A percentile compares a stretch with the other conserved stretches of the same genome.
Evolutionary conservation across 2,329 filamentous ascomycete species (phyloP).

Genomic region (Botrytis elliptica): DNA sequence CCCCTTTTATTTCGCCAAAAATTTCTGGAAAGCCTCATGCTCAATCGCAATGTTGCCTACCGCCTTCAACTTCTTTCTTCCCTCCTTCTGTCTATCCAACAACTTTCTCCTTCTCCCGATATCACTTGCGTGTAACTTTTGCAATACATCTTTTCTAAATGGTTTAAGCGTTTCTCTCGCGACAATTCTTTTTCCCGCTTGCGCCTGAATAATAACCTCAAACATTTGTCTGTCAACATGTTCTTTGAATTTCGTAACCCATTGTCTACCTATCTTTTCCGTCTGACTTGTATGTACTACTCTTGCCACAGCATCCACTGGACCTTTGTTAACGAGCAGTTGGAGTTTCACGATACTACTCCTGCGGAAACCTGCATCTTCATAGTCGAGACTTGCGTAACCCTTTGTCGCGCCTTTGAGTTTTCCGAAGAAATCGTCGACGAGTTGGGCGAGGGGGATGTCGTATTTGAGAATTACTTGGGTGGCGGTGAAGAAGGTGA

Average conservation of each 20-base stretch:
- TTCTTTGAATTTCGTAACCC: constrained; percentile 96
- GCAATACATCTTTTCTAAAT: constrained; percentile 91
- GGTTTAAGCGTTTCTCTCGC: constrained; percentile 95
- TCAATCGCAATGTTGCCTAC: constrained; percentile 95
- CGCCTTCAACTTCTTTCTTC: constrained; percentile 79
- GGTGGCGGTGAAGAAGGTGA: constrained; percentile 87
- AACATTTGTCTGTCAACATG: constrained; percentile 97
- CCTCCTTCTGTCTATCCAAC: constrained; percentile 95
- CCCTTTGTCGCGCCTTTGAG: constrained; percentile 92
- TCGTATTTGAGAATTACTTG: constrained; percentile 96
- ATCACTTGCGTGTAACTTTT: constrained; percentile 91
- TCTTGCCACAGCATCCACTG: constrained; percentile 92
- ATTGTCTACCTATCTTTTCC: constrained; percentile 75
- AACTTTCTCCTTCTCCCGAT: constrained; percentile 79
- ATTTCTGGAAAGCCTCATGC: constrained; percentile 91
- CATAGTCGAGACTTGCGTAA: constrained; percentile 94
- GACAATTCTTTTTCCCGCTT: constrained; percentile 76
- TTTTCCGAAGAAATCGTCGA: constrained; percentile 97
- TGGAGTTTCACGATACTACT: constrained; percentile 86
- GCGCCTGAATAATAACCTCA: constrained; percentile 92
- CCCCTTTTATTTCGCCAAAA: constrained; percentile 69
- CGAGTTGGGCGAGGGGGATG: constrained; percentile 81
- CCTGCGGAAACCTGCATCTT: constrained; percentile 83
- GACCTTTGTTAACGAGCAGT: constrained; percentile 86
- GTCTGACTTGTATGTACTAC: constrained; percentile 82